Percentiles rank a stretch among this genome's conserved stretches.
Conservation (phyloP, 768 basidiomycete species). For the Mycena capillaripes region DNA sequence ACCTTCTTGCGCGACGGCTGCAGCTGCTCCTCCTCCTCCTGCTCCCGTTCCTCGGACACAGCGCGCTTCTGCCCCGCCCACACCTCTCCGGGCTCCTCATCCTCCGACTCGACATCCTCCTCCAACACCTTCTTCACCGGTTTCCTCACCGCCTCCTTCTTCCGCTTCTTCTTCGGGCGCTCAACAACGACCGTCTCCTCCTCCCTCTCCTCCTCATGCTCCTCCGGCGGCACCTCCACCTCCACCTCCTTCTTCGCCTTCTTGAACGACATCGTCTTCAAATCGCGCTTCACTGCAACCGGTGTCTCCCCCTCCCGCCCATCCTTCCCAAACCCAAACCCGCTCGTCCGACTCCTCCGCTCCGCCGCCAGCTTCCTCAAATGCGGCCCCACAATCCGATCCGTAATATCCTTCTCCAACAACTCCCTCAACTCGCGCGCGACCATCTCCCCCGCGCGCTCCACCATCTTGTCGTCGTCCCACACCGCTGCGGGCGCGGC, state of each 20-base stretch:
- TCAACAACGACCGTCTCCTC: constrained; percentile 54
- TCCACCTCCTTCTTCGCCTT: constrained; percentile 61
- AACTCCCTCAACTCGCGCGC: constrained; percentile 66
- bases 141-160: constrained; percentile 56
- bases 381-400: constrained; percentile 69
- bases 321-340: constrained; percentile 37
- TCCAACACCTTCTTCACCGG: constrained; percentile 52
- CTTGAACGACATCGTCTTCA: constrained; percentile 63
- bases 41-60: constrained; percentile 56
- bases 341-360: constrained; percentile 48
- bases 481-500: constrained; percentile 55
- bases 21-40: constrained; percentile 36
- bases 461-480: constrained; percentile 67
- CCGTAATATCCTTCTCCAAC: constrained; percentile 76
- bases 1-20: constrained; percentile 29
- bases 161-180: constrained; percentile 72
- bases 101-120: constrained; percentile 72
- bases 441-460: constrained; percentile 68
- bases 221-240: constrained; percentile 47
- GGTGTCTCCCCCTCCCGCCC: constrained; percentile 36
- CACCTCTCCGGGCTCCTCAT: constrained; percentile 59
- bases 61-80: constrained; percentile 57
- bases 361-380: constrained; percentile 67
- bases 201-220: constrained; percentile 51
- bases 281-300: constrained; percentile 54